Evolutionary conservation across 202 grass and related monocot species (phyloP).

Genomic region (Panicum hallii): DNA sequence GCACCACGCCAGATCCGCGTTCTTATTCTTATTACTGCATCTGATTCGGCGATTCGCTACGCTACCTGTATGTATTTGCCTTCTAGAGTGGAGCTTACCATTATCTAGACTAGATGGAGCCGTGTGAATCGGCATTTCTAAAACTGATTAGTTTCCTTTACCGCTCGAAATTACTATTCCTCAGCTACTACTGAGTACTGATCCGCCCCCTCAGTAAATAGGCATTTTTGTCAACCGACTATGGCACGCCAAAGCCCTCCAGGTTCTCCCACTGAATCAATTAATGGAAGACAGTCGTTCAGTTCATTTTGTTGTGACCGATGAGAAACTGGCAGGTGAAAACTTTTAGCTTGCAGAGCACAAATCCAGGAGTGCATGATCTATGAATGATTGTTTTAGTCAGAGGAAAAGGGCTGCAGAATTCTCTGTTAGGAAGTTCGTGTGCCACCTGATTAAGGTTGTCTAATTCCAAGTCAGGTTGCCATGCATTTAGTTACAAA

Average conservation of each 20-base stretch:
- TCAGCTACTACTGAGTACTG: background rate
- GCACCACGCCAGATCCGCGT: conserved; percentile 12
- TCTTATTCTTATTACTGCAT: background rate
- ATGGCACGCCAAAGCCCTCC: background rate
- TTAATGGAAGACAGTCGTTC: background rate
- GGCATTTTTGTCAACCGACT: background rate
- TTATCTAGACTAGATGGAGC: background rate
- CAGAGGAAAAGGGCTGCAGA: background rate
- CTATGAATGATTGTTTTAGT: background rate
- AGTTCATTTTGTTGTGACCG: background rate
- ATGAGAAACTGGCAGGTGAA: background rate
- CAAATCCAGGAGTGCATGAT: background rate
- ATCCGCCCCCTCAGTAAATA: background rate
- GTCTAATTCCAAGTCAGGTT: background rate
- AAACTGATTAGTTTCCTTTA: background rate
- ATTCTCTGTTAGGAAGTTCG: background rate
- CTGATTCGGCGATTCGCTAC: background rate
- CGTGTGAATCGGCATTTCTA: background rate
- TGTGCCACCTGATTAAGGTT: background rate
- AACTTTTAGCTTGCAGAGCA: background rate
- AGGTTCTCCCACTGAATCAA: background rate
- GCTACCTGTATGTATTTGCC: background rate
- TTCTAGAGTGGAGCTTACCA: background rate
- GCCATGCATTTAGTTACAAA: background rate
- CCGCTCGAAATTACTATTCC: background rate